Base-by-base conservation (phyloP, 1,139 yeast species). In the Kurtzmaniella quercitrusa region DNA sequence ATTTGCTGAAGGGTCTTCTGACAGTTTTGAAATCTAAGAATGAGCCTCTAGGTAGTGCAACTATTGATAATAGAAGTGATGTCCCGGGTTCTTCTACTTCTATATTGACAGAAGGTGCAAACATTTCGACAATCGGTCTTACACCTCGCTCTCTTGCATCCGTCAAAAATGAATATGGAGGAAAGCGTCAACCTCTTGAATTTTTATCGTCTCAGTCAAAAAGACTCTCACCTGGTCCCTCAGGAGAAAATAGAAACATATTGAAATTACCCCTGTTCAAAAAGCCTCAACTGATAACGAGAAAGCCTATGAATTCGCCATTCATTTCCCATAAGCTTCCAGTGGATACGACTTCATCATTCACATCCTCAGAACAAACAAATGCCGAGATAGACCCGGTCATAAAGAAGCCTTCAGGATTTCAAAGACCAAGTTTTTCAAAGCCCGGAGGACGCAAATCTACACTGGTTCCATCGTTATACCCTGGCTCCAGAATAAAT, bases 331-430 rank as follows among this genome's bases (percentile, higher is more conserved):
- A 66, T 45, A 66, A 63, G 15, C 4, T 30, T 18, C 34, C 34
- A 45, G 50, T 54, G 18, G 51, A 46, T 17, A 39, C 38, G 32
- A 38, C 42, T 41, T 39, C 34, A 43, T 38, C 32, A 7, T 28
- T 16, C 19, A 18, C 45, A 15, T 14, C n/a, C 9, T 4, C 5
- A 11, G 33, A 43, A 15, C 34, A 42, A 3, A 23, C 48, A 12
- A 44, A 48, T 6, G 12, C 38, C 14, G 34, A 34, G 8, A 28
- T 46, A 37, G 41, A 38, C 7, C 42, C 52, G 17, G 74, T 74
- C 1, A 61, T 77, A 34, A 64, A 74, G 51, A 76, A 74, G 54
- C 84, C 83, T 1, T 79, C 79, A 11, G 77, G 78, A 22, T 71
- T 76, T 56, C 69, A 72, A 48, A 65, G 58, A 42, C 69, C 69